Base-by-base conservation (phyloP, 257 asterid species). In the Nyctanthes arbortristis region DNA sequence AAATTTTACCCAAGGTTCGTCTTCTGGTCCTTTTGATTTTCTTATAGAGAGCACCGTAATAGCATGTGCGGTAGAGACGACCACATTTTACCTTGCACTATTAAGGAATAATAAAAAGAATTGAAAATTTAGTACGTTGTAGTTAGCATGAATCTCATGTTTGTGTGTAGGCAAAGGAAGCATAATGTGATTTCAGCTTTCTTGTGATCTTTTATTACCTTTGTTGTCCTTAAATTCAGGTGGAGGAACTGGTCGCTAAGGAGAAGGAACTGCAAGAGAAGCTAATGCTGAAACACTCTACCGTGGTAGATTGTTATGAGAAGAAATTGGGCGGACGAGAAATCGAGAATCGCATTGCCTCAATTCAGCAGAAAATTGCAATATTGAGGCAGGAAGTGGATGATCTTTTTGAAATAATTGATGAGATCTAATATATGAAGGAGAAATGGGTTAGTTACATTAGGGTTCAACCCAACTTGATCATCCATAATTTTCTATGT, bases 241-340 rank as follows among this genome's bases (percentile, higher is more conserved):
- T 94, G 70, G 97, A 94, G 36, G 99, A 94, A 72, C 63, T 94
- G 69, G 87, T 88, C 5, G 58, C 75, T 52, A 91, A 91, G 91
- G 99, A 94, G 87, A 89, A 71, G 74, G 99, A 94, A 75, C 70
- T 94, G 73, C 90, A 85, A 75, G 99, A 94, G 62, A 94, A 94
- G 89, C 84, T 91, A 64, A 79, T 86, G 92, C 29, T 79, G 88
- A 94, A 91, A 65, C 95, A 94, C 89, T 73, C 97, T 11, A 85
- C 75, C 4, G 90, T 91, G 10, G 87, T 84, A 0, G 99, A 94
- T 63, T 82, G 93, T 10, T 91, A 84, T 6, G 97, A 94, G 87
- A 94, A 89, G 82, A 94, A 86, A 78, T 82, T 84, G 3, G 84
- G 95, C 12, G 94, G 87, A 4, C 85, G 88, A 18, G 99, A 94